Base-by-base conservation (phyloP, 257 asterid genomes). In the Solanum clarkiae region DNA sequence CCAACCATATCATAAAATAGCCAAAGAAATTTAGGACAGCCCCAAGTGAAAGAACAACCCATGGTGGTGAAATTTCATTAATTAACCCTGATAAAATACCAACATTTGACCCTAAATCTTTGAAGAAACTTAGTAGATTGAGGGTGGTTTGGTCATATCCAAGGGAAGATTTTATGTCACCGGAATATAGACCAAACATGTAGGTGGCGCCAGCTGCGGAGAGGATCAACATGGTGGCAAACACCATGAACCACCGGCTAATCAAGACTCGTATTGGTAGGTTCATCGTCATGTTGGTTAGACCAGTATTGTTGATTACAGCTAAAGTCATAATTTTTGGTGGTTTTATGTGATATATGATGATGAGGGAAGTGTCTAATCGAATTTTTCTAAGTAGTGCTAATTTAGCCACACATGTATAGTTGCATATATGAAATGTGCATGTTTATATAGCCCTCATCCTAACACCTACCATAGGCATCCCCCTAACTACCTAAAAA, bases 121-220 rank as follows among this genome's bases (percentile, higher is more conserved):
- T 94, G 93, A 92, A 94, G 88, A 93, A 93, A 82, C 97, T 92
- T 56, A 94, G 92, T n/a, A 92, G 87, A 86, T 90, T 93, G 49
- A 94, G 93, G 83, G 98, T 94, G 0, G 95, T 88, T 81, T 94
- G 98, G 89, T 94, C 98, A 75, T 94, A 94, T 3, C 96, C 98
- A 0, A 94, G 86, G 3, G 90, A 11, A 2, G 4, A 1, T 82
- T 94, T 94, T 81, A 94, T 89, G 22, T 88, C 91, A 5, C 42
- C 74, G 6, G 98, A 94, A 85, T 93, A 93, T 3, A 91, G 81
- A 2, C 94, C 93, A 75, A 94, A 94, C 97, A 94, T 93, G 87
- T 94, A 94, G 44, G 98, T 94, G 86, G 98, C 98, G 1, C 97
- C 98, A 2, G 98, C 96, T 0, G 93, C 97, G 0, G 94, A 13